These are phyloP conservation scores for carrot (Daucus carota) DNA, from an alignment of 129 eudicot genomes.

Conservation along the genomic window DNA sequence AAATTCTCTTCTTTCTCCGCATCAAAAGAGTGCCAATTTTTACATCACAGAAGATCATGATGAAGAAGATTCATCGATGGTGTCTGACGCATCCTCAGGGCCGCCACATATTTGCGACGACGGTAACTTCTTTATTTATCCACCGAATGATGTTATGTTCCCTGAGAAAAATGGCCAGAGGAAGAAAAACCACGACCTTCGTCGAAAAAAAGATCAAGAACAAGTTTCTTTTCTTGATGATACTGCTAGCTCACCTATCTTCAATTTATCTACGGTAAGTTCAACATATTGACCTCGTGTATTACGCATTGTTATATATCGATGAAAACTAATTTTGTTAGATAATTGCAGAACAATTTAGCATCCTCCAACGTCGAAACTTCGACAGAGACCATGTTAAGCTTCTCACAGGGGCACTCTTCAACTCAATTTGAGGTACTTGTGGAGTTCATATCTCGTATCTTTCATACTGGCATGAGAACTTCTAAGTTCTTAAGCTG, in stretches of 20 bases:
- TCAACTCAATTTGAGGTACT: slow-evolving; percentile 55
- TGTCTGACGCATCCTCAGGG: slow-evolving; percentile 88
- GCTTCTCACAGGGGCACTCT: slow-evolving; percentile 61
- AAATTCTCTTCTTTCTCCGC: slow-evolving; percentile 33
- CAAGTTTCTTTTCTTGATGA: slow-evolving; percentile 57
- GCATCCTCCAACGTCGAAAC: slow-evolving; percentile 20
- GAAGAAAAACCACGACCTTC: slow-evolving; percentile 20
- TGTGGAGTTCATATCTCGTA: neutral
- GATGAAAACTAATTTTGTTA: neutral
- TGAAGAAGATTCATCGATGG: slow-evolving; percentile 70
- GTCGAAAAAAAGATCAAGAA: slow-evolving; percentile 23
- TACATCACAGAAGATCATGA: slow-evolving; percentile 24
- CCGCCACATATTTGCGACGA: slow-evolving; percentile 46
- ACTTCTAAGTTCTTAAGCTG: neutral
- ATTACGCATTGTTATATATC: neutral
- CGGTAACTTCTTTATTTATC: slow-evolving; percentile 14
- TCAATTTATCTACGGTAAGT: slow-evolving; percentile 44
- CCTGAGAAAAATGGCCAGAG: slow-evolving; percentile 16
- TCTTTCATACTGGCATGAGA: too few relatives aligned
- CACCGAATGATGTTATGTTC: neutral
- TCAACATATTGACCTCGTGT: neutral
- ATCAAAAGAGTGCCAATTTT: neutral
- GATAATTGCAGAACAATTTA: slow-evolving; percentile 28
- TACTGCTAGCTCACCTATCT: slow-evolving; percentile 74
- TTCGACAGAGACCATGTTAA: slow-evolving; percentile 34